Evolutionary conservation across 2,329 filamentous ascomycete genomes (phyloP), one percentile per base, ranked within the genome.

Genomic region (Meredithiella fracta): DNA sequence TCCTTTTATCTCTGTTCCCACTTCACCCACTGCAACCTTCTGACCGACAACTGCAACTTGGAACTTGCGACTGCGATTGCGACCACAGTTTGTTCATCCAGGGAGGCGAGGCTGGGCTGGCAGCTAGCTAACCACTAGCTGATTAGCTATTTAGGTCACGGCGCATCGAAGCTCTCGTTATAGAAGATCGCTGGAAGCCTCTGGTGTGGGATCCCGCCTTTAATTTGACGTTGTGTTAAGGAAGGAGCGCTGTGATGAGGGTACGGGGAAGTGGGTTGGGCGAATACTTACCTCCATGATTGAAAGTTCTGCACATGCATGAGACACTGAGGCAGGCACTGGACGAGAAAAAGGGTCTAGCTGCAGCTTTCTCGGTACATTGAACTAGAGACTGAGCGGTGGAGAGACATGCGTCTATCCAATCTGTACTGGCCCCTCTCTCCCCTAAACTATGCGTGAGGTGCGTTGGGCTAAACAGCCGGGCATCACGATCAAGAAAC

Each of bases 391-490:
- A 31, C 5, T 34, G 25, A 34, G 49, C 49, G 49, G 49, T 37
- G 49, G 49, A 51, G 25, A 37, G 29, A 34, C 49, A 29, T 29
- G 49, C 29, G 44, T 20, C 44, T 25, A 34, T 29, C 26, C n/a
- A 31, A 11, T 31, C 49, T 51, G 49, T 23, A 25, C 25, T 51
- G 49, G 49, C 49, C 25, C 40, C 40, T 44, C 40, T 31, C 29
- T 51, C 49, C 49, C 49, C 49, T 51, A 51, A 51, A 51, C 49
- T 25, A 51, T 51, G 49, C 49, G 49, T 51, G 20, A 8, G 17
- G 15, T 5, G 29, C 11, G 29, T 44, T 44, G 25, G 14, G 26
- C 49, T 25, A 51, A 29, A n/a, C 31, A 25, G 4, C 49, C 25
- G 49, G 49, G 25, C 26, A 51, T 31, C 40, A 44, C n/a, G 11